Conservation (phyloP, 2,329 filamentous ascomycete genomes). For the Ophiocordyceps robertsii region DNA sequence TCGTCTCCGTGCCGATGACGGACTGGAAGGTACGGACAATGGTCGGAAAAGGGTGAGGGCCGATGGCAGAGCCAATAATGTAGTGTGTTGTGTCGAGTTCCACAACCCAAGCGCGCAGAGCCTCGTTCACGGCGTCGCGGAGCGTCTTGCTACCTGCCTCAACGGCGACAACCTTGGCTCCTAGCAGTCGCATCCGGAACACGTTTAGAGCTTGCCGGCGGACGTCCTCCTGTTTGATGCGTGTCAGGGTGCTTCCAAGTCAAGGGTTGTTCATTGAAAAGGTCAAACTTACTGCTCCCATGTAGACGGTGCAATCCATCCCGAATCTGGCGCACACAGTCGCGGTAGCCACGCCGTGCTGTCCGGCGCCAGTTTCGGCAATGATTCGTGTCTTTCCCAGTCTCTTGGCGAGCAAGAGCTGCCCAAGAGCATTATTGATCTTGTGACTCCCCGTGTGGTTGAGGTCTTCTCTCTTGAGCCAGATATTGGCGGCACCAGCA, state of each 20-base stretch:
- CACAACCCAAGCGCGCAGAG: slow-evolving; percentile 85
- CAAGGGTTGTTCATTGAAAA: neutral
- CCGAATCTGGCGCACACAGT: slow-evolving; percentile 97
- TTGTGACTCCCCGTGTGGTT: slow-evolving; percentile 98
- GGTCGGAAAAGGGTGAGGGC: slow-evolving; percentile 93
- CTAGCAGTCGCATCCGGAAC: slow-evolving; percentile 94
- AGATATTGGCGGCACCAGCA: slow-evolving; percentile 88
- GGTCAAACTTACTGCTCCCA: slow-evolving; percentile 56
- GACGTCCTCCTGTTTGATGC: slow-evolving; percentile 58
- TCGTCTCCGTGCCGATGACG: slow-evolving; percentile 90
- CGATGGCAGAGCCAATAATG: slow-evolving; percentile 94
- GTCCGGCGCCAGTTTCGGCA: slow-evolving; percentile 91
- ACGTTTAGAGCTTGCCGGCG: slow-evolving; percentile 93
- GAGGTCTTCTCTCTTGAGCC: slow-evolving; percentile 92
- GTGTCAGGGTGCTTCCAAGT: neutral
- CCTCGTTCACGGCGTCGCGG: slow-evolving; percentile 87
- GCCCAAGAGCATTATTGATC: slow-evolving; percentile 96
- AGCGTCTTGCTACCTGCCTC: slow-evolving; percentile 78
- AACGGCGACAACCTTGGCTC: slow-evolving; percentile 83
- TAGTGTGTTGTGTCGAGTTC: slow-evolving; percentile 92
- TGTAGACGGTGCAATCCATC: slow-evolving; percentile 96
- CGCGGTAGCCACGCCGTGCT: slow-evolving; percentile 94
- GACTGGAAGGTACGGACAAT: slow-evolving; percentile 97
- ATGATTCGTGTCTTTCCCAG: slow-evolving; percentile 96
- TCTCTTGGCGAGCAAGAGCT: slow-evolving; percentile 72